Conservation (phyloP, 2,329 filamentous ascomycete genomes). For the Pseudogymnoascus sp. region DNA sequence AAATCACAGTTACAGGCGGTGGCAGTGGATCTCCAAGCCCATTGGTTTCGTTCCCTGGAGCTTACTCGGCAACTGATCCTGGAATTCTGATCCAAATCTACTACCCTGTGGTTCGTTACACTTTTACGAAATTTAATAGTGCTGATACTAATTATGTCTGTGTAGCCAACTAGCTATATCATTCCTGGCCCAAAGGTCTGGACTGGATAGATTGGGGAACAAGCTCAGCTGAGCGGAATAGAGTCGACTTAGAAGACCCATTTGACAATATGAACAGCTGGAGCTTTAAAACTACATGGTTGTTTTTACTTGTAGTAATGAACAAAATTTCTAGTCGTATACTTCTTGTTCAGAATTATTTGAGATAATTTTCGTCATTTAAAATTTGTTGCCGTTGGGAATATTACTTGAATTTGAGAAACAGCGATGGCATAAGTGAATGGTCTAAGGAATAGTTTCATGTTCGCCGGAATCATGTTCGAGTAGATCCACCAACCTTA, state of each 20-base stretch:
- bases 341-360: not conserved
- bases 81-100: constrained; percentile 31
- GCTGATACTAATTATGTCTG: not conserved
- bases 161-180: constrained; percentile 22
- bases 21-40: constrained; percentile 32
- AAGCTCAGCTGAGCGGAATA: not conserved
- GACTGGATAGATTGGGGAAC: constrained; percentile 8
- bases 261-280: not conserved
- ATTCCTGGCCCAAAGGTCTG: constrained; percentile 22
- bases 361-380: not conserved
- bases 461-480: no score
- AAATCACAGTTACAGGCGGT: constrained; percentile 36
- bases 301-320: not conserved
- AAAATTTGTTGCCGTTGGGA: not conserved
- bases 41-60: constrained; percentile 30
- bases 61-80: constrained; percentile 31
- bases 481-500: no score
- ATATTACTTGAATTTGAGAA: not conserved
- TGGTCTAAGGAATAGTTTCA: no score
- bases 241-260: not conserved
- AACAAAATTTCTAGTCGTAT: not conserved
- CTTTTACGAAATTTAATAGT: not conserved
- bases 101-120: constrained; percentile 26
- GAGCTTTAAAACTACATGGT: not conserved
- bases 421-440: not conserved